Evolutionary conservation across 306 rosid species (phyloP), one percentile per base, ranked within the genome.

Genomic region (Argentina anserina): DNA sequence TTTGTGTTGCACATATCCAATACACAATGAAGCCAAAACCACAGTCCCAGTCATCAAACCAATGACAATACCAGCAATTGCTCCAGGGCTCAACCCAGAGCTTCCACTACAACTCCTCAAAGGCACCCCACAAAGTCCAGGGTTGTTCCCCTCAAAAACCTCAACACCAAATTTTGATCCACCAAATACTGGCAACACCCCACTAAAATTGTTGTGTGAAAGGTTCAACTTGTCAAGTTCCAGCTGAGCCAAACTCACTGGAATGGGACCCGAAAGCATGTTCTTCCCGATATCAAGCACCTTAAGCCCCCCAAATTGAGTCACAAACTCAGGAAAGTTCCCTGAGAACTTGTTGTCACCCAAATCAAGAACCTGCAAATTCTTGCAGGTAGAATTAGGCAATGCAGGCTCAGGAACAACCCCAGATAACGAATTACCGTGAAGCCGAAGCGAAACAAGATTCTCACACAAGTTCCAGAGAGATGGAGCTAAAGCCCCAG

Each of bases 1-100:
- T 88, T 90, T 95, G 79, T 90, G 86, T 69, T 95, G 97, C 87
- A 81, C 83, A 83, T 90, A 92, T 6, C 99, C 97, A 71, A 95
- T 90, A 43, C 87, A 73, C 81, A 95, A 33, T 10, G 99, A 95
- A 74, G 96, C 96, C 71, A 92, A 81, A 81, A 95, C 92, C 71
- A 95, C 97, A 36, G 90, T 89, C 53, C 93, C 97, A 39, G 97
- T 60, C 97, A 95, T 88, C 37, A 95, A 74, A 63, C 97, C 89
- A 20, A 95, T 95, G 72, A 95, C 97, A 69, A 95, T 84, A 7
- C 97, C 97, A 12, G 99, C 99, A 79, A 95, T 89, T 7, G 99
- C 96, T 34, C 99, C 99, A 11, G 99, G 86, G 66, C 97, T 91
- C 83, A 91, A 72, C 45, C 91, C 69, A 56, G 97, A 77, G 67